Evolutionary conservation across 495 filamentous ascomycete species (phyloP), one percentile per base, ranked within the genome.

Genomic region (Penicillium mononematosum): DNA sequence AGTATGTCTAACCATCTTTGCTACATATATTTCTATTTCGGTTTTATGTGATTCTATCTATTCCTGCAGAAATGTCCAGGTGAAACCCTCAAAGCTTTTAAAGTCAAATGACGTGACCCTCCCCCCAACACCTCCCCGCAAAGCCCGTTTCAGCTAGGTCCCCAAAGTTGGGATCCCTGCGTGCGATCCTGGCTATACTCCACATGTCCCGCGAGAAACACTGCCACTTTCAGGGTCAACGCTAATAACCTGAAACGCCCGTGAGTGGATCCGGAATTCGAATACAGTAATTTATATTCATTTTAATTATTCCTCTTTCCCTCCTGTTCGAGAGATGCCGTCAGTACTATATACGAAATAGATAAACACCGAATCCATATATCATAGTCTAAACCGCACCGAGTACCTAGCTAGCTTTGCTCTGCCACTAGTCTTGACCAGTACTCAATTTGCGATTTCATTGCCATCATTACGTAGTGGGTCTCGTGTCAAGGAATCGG

Each of bases 231-330:
- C 72, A 70, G 69, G 70, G 61, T 73, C 65, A 57, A 63, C 65
- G 59, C 71, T 71, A 74, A 62, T 31, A 45, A 63, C 50, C 53
- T 76, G 73, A 76, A 76, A 76, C 73, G 64, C 61, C 53, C 53
- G 54, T 20, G 4, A 34, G 52, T 46, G 43, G 44, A 46, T 45
- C 27, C 3, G 4, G 29, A 12, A 53, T 44, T 41, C 27, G 6
- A 38, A 25, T n/a, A 43, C 25, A 4, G 29, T 44, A 29, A 44
- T 45, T 36, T 34, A 20, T 9, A 14, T 9, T n/a, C 20, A 10
- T 20, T 20, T 43, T 14, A 12, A 34, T 34, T 12, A 12, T 12
- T 2, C 3, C 25, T 3, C 17, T 9, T 48, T 48, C 25, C 24
- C 45, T 47, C 27, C 22, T 19, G n/a, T 48, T 34, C 45, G 14